Evolutionary conservation across 1,139 yeast genomes (phyloP).

Genomic region (Geotrichum cucujoidarum): DNA sequence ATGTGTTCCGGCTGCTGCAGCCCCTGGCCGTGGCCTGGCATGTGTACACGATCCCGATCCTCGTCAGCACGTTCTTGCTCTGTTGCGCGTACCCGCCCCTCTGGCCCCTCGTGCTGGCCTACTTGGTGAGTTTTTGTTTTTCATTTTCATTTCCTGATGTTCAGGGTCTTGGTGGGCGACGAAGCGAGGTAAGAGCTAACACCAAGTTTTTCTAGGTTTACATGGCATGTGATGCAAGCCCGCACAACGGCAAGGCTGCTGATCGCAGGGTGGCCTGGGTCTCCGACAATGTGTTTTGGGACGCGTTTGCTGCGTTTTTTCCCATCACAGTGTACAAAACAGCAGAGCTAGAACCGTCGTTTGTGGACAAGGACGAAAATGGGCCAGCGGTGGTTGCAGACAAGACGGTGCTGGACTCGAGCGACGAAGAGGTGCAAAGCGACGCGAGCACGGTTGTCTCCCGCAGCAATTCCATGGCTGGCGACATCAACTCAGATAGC

Average conservation of each 20-base stretch:
- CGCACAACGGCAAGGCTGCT: slow-evolving; percentile 65
- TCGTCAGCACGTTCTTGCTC: slow-evolving; percentile 50
- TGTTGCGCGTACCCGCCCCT: slow-evolving; percentile 59
- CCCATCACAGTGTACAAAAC: slow-evolving; percentile 75
- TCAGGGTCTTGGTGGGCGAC: too few species aligned
- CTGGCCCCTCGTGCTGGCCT: slow-evolving; percentile 57
- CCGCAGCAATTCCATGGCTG: not conserved
- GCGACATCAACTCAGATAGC: not conserved
- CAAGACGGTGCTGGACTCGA: not conserved
- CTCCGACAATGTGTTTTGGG: slow-evolving; percentile 59
- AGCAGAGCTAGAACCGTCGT: slow-evolving; percentile 72
- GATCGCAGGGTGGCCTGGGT: slow-evolving; percentile 54
- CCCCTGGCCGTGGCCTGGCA: slow-evolving; percentile 74
- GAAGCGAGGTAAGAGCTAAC: too few species aligned
- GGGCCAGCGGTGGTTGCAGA: not conserved
- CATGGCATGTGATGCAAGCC: slow-evolving; percentile 55
- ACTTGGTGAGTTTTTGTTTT: slow-evolving; percentile 28
- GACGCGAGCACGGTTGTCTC: not conserved
- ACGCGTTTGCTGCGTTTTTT: slow-evolving; percentile 68
- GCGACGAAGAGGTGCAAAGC: not conserved
- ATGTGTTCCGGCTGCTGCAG: not conserved
- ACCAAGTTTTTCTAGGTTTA: slow-evolving; percentile 51
- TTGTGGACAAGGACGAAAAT: slow-evolving; percentile 25
- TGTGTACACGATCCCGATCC: slow-evolving; percentile 62
- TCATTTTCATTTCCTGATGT: too few species aligned